Evolutionary conservation across 2,329 filamentous ascomycete genomes (phyloP).

Genomic region (Phialophora expanda): DNA sequence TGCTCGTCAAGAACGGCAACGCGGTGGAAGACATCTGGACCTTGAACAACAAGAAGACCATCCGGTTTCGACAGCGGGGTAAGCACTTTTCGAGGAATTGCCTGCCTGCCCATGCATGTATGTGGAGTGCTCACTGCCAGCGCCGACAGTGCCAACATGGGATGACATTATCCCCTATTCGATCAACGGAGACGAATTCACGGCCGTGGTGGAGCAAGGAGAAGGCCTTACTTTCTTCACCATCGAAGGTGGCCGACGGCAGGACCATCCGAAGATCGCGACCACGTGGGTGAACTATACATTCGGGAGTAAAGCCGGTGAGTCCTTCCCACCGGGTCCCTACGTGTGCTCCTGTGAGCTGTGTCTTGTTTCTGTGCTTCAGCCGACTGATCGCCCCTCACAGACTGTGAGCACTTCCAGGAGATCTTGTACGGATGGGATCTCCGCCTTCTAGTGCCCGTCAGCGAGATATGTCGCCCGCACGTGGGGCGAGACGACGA

Average conservation of each 20-base stretch:
- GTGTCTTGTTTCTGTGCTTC: background rate
- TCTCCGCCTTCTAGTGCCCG: slow-evolving; percentile 16
- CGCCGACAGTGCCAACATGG: slow-evolving; percentile 16
- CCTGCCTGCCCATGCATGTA: background rate
- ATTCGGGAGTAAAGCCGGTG: slow-evolving; percentile 12
- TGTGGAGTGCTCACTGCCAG: background rate
- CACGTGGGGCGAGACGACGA: slow-evolving; percentile 17
- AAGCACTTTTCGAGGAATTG: slow-evolving; percentile 1
- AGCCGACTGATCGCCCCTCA: background rate
- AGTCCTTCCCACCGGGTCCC: background rate
- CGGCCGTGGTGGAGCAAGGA: slow-evolving; percentile 16
- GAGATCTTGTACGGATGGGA: slow-evolving; percentile 15
- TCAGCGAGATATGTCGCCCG: slow-evolving; percentile 20
- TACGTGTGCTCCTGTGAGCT: background rate
- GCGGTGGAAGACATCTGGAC: slow-evolving; percentile 26
- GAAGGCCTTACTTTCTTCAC: slow-evolving; percentile 22
- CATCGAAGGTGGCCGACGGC: slow-evolving; percentile 13
- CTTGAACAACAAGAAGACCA: slow-evolving; percentile 20
- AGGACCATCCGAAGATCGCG: slow-evolving; percentile 15
- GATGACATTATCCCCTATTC: slow-evolving; percentile 25
- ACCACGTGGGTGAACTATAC: slow-evolving; percentile 23
- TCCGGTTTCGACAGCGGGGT: slow-evolving; percentile 23
- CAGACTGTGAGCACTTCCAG: slow-evolving; percentile 23
- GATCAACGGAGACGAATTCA: slow-evolving; percentile 17
- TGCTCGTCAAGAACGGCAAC: slow-evolving; percentile 22